Base-by-base conservation (phyloP, 305 asterid genomes). In the Salvia sclarea region DNA sequence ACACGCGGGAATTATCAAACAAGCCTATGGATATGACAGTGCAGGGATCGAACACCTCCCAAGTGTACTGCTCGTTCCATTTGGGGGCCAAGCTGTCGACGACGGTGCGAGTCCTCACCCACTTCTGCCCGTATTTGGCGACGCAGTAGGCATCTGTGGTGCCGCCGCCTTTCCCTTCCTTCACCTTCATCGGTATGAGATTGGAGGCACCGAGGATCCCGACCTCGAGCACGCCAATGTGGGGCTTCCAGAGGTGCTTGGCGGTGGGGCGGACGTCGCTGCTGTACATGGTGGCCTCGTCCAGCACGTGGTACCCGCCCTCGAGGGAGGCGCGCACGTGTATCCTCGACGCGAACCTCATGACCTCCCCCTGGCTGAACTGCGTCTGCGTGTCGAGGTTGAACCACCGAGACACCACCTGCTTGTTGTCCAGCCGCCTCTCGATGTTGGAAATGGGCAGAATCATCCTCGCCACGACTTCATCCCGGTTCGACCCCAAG, bases 251-350 rank as follows among this genome's bases (percentile, higher is more conserved):
- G 8, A 90, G 94, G 80, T 88, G 97, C 70, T 88, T 90, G 0
- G 97, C 97, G 0, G 97, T 88, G 13, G 97, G 97, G n/a, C 91
- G 90, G 55, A 90, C 94, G 77, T 90, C 97, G 13, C 97, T 90
- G 73, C 97, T 90, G 49, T 90, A 90, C 30, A 88, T 91, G 25
- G 96, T 90, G 5, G 97, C 88, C 65, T 88, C 97, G n/a, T 90
- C 97, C 18, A 90, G 87, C 33, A 90, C 97, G 47, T 90, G 97
- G 79, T 88, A 90, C 64, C 97, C 97, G 31, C 96, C 97, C 5
- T 90, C 97, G n/a, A n/a, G n/a, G n/a, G n/a, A n/a, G n/a, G n/a
- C n/a, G n/a, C n/a, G n/a, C n/a, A n/a, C n/a, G n/a, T n/a, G n/a
- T n/a, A n/a, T n/a, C n/a, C n/a, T n/a, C n/a, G n/a, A n/a, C n/a